A percentile compares a stretch with the other conserved stretches of the same genome.
Conservation (phyloP, 2,329 filamentous ascomycete genomes). For the Colletotrichum godetiae region DNA sequence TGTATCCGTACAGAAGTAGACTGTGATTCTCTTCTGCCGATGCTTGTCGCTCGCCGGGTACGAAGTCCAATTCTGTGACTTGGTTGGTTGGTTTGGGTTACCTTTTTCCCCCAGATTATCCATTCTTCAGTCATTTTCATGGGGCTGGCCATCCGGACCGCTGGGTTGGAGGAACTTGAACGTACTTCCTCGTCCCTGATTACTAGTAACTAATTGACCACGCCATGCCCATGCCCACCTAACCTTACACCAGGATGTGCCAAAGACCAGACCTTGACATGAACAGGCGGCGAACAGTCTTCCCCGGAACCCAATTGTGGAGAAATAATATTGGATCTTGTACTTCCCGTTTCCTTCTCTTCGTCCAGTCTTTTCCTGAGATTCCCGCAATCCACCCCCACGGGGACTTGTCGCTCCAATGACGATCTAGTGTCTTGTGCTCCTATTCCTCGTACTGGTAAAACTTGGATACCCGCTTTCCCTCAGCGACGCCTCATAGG, state of each 20-base stretch:
- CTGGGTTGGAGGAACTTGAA: not conserved
- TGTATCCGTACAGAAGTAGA: no score
- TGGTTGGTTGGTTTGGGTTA: not conserved
- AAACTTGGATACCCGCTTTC: not conserved
- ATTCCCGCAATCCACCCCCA: constrained; percentile 7
- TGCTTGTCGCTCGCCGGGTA: not conserved
- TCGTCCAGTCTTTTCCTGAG: not conserved
- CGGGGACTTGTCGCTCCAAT: constrained; percentile 20
- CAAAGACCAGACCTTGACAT: not conserved
- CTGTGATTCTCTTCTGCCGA: not conserved
- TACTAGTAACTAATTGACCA: not conserved
- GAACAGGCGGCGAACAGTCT: not conserved
- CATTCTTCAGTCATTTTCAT: constrained; percentile 4
- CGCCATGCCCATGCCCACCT: not conserved
- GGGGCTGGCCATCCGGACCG: not conserved
- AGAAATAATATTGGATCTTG: not conserved
- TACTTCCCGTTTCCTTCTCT: not conserved
- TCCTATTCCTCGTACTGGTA: not conserved
- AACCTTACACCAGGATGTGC: not conserved
- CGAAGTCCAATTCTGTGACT: not conserved
- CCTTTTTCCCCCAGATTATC: constrained; percentile 17
- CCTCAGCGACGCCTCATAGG: constrained; percentile 3
- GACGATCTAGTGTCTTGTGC: constrained; percentile 10
- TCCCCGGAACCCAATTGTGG: constrained; percentile 11
- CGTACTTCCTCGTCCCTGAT: not conserved